Evolutionary conservation across 345 rosid species (phyloP).

Genomic region (Melaleuca quinquenervia): DNA sequence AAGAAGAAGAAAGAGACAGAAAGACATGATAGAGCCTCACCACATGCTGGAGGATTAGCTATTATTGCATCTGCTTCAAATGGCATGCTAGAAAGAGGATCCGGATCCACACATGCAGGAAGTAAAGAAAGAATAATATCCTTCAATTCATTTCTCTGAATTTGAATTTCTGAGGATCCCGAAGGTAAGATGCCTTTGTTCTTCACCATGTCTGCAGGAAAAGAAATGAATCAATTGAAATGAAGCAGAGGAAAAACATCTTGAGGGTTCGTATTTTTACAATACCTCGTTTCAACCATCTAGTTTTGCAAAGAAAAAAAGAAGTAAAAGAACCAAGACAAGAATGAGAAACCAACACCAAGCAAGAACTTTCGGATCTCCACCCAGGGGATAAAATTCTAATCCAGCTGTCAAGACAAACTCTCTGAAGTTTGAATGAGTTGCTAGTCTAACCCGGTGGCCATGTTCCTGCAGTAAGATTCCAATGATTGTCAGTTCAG

Average conservation of each 20-base stretch:
- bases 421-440: slow-evolving; percentile 57
- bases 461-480: slow-evolving; percentile 43
- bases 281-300: not conserved
- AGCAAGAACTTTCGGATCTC: slow-evolving; percentile 69
- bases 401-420: slow-evolving; percentile 58
- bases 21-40: slow-evolving; percentile 5
- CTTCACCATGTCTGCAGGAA: slow-evolving; percentile 47
- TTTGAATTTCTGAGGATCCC: slow-evolving; percentile 37
- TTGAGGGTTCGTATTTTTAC: not conserved
- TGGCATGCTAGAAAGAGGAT: slow-evolving; percentile 20
- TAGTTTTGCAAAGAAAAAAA: not conserved
- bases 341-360: slow-evolving; percentile 32
- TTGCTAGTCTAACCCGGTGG: slow-evolving; percentile 61
- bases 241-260: not conserved
- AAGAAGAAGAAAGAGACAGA: not conserved
- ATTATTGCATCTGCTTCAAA: slow-evolving; percentile 44
- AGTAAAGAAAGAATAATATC: slow-evolving; percentile 40
- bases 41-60: slow-evolving; percentile 57
- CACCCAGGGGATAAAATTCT: slow-evolving; percentile 59
- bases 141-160: slow-evolving; percentile 38
- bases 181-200: slow-evolving; percentile 62
- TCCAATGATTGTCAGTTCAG: not conserved
- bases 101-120: slow-evolving; percentile 36
- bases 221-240: not conserved
- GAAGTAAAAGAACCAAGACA: not conserved